Evolutionary conservation across 2,329 filamentous ascomycete genomes (phyloP), one percentile per base, ranked within the genome.

Genomic region (Beauveria sp.): DNA sequence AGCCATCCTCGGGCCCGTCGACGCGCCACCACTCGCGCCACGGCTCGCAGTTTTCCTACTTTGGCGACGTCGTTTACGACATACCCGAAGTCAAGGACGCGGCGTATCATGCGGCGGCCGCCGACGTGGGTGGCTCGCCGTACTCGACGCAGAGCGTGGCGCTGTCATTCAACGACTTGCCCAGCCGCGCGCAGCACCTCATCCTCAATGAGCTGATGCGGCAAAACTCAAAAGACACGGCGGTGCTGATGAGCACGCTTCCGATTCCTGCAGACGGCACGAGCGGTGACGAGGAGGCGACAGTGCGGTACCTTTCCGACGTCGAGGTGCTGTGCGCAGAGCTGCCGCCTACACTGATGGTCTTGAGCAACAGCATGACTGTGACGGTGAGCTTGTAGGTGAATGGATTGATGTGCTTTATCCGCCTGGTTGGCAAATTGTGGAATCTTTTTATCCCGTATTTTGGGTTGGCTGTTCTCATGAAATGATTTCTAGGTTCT

Each of bases 351-450:
- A 84, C 86, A 51, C 72, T 96, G 67, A 76, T 96, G 71, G 89
- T 96, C 44, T 82, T 96, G 73, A 92, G 89, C 73, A 96, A 96
- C 73, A 91, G 87, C 68, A 92, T 96, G 88, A 96, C 90, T 18
- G 91, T 96, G 52, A 96, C 89, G 7, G 89, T 89, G 68, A 89
- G 86, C 70, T 73, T 91, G 63, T 90, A 68, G 59, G 43, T 18
- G 24, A 18, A n/a, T 28, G 26, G 6, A 37, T 37, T 14, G 34
- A 37, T 37, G 12, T 37, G 12, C 2, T 14, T 16, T 16, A 16
- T 16, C 2, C 14, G 5, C 6, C 34, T 37, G 2, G 4, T 37
- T 3, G 34, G 14, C 14, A 37, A 16, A 37, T 37, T 37, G 12
- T 37, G 34, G 34, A 14, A 37, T 37, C 12, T 37, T 16, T 6